A percentile compares a stretch with the other conserved stretches of the same genome.
phyloP scores from a whole-genome alignment of 495 filamentous ascomycete species.

The Letharia lupina region DNA sequence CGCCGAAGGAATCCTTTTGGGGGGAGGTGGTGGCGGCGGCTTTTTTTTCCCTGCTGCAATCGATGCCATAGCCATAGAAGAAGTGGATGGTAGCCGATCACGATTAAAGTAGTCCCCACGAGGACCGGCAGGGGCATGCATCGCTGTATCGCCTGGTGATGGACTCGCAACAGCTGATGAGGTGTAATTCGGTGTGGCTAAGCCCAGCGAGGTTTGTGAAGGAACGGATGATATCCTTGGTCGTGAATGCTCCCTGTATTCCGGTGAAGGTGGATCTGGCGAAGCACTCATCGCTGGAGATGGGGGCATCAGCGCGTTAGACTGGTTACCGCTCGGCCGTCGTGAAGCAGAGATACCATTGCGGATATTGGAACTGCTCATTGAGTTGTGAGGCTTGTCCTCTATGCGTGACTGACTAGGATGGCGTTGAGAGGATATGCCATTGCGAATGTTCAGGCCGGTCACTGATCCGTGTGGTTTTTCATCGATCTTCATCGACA shows the following conservation, averaged over 20 bases:
- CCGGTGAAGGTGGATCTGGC: slow-evolving; percentile 26
- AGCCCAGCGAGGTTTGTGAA: slow-evolving; percentile 25
- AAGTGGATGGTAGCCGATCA: slow-evolving; percentile 31
- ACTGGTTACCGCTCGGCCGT: slow-evolving; percentile 22
- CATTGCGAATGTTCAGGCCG: slow-evolving; percentile 32
- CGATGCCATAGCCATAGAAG: slow-evolving; percentile 34
- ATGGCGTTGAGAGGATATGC: slow-evolving; percentile 22
- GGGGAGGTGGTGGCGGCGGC: slow-evolving; percentile 66
- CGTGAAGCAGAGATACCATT: slow-evolving; percentile 29
- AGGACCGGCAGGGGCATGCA: slow-evolving; percentile 28
- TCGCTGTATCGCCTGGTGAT: slow-evolving; percentile 21
- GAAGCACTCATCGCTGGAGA: slow-evolving; percentile 26
- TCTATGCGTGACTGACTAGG: slow-evolving; percentile 26
- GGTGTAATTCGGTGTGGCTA: slow-evolving; percentile 27
- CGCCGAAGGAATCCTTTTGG: slow-evolving; percentile 41
- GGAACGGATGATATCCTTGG: slow-evolving; percentile 24
- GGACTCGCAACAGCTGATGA: slow-evolving; percentile 24
- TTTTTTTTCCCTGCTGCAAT: slow-evolving; percentile 47
- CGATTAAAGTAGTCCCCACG: slow-evolving; percentile 47
- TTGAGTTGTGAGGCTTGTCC: slow-evolving; percentile 29
- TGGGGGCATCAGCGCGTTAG: slow-evolving; percentile 27
- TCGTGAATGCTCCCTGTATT: slow-evolving; percentile 19
- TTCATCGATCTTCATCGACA: slow-evolving; percentile 45
- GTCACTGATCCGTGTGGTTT: slow-evolving; percentile 32
- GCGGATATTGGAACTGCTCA: slow-evolving; percentile 31